phyloP scores from a whole-genome alignment of 2,329 filamentous ascomycete species.

The Blastomyces parvus region DNA sequence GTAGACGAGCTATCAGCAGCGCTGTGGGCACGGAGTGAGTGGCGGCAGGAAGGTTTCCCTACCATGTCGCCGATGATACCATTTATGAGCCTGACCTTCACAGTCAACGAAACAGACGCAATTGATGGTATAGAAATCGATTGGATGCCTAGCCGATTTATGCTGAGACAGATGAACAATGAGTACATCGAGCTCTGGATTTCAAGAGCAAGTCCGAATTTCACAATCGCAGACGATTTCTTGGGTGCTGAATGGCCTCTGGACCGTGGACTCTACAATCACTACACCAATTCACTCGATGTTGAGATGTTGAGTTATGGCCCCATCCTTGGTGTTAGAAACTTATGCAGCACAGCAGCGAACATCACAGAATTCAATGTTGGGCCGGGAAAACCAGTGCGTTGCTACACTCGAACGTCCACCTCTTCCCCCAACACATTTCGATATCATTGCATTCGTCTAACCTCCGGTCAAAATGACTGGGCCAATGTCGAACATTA shows the following conservation, averaged over 20 bases:
- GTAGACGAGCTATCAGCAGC: conserved; percentile 10
- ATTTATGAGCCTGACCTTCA: not conserved
- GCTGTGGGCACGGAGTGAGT: not conserved
- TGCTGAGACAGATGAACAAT: not conserved
- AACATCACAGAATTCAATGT: not conserved
- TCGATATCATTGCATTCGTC: not conserved
- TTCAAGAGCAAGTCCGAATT: not conserved
- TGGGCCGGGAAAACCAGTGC: not conserved
- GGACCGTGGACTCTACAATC: not conserved
- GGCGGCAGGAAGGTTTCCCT: not conserved
- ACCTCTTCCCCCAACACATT: not conserved
- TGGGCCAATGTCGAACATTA: not conserved
- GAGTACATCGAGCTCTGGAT: not conserved
- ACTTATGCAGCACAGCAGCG: not conserved
- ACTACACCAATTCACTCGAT: conserved; percentile 1
- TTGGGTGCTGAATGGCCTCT: not conserved
- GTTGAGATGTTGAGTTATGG: not conserved
- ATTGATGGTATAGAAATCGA: not conserved
- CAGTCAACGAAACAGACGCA: not conserved
- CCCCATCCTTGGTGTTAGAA: not conserved
- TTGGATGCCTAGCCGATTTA: not conserved
- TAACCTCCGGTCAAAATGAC: not conserved
- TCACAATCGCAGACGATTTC: not conserved
- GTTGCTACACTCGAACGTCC: conserved; percentile 1
- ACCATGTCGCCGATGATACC: not conserved